Evolutionary conservation across 2,329 filamentous ascomycete species (phyloP), one percentile per base, ranked within the genome.

Genomic region (Aspergillus novoparasiticus): DNA sequence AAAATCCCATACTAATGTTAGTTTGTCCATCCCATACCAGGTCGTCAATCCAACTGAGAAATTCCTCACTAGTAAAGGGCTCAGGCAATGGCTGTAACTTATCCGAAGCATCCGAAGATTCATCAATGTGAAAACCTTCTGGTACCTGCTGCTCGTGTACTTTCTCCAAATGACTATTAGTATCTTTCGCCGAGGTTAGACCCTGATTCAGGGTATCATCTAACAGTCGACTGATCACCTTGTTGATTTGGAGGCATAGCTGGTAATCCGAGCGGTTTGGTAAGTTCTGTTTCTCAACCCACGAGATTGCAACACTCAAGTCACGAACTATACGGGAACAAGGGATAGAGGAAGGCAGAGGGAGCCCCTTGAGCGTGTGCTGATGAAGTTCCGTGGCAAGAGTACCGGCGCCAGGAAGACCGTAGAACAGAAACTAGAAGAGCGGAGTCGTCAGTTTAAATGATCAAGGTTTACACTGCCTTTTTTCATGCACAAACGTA

Each of bases 381-480:
- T 60, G 53, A 14, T 61, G 54, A 21, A 61, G 58, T 11, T 60
- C 58, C 19, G 62, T 23, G 11, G 58, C 62, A 14, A 64, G 62
- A 8, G 51, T 64, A 14, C 62, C 54, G 8, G 62, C 58, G 5
- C 62, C 62, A 19, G 62, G 62, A 43, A 64, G 62, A 1, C 58
- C 45, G 8, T 64, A 64, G 14, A 61, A 60, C 19, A 61, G 39
- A 36, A 64, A 61, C 62, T 64, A 50, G 10, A 23, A 16, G 8
- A 11, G 36, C 2, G 16, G n/a, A 23, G 11, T 10, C 10, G 51
- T 54, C n/a, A 54, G 30, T 14, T 21, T 12, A 12, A 54, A 32
- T 32, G 51, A 19, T 34, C 30, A 36, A 53, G 4, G 11, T 34
- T 21, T 23, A 36, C 8, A 16, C 30, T 21, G 50, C 16, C 19